A percentile compares a stretch with the other conserved stretches of the same genome.
Evolutionary conservation across 2,329 filamentous ascomycete species (phyloP).

Genomic region (Aotearoamyces nothofagi): DNA sequence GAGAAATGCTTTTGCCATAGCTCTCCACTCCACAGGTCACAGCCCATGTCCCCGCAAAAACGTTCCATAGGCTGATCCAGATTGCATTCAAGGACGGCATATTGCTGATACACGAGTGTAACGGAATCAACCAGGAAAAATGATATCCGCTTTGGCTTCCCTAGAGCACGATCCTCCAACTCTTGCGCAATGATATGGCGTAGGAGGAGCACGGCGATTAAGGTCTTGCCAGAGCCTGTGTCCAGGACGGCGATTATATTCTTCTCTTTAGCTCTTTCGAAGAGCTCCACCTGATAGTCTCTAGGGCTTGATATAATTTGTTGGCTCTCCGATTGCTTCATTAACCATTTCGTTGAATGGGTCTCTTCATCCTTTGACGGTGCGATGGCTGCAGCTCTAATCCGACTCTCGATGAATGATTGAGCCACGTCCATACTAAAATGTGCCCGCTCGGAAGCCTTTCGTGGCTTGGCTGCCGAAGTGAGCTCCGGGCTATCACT

Average conservation of each 20-base stretch:
- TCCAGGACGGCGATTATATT: slow-evolving; percentile 91
- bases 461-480: slow-evolving; percentile 18
- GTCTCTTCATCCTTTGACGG: slow-evolving; percentile 10
- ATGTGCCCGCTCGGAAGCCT: slow-evolving; percentile 28
- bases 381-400: slow-evolving; percentile 11
- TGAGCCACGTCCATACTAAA: too few relatives aligned
- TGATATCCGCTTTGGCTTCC: slow-evolving; percentile 45
- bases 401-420: too few relatives aligned
- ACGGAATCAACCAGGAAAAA: slow-evolving; percentile 90
- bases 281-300: slow-evolving; percentile 86
- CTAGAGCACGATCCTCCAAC: slow-evolving; percentile 48
- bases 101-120: slow-evolving; percentile 79
- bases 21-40: slow-evolving; percentile 41
- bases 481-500: slow-evolving; percentile 13
- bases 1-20: slow-evolving; percentile 42
- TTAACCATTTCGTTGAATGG: slow-evolving; percentile 17
- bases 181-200: slow-evolving; percentile 65
- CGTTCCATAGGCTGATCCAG: slow-evolving; percentile 60
- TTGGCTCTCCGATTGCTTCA: slow-evolving; percentile 18
- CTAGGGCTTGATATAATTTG: slow-evolving; percentile 62
- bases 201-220: slow-evolving; percentile 83
- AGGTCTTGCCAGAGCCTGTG: slow-evolving; percentile 89
- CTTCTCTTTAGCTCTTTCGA: slow-evolving; percentile 66
- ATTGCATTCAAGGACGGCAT: slow-evolving; percentile 66
- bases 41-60: slow-evolving; percentile 56